Base-by-base conservation (phyloP, 2,329 filamentous ascomycete genomes). In the Fusarium protoensiforme region DNA sequence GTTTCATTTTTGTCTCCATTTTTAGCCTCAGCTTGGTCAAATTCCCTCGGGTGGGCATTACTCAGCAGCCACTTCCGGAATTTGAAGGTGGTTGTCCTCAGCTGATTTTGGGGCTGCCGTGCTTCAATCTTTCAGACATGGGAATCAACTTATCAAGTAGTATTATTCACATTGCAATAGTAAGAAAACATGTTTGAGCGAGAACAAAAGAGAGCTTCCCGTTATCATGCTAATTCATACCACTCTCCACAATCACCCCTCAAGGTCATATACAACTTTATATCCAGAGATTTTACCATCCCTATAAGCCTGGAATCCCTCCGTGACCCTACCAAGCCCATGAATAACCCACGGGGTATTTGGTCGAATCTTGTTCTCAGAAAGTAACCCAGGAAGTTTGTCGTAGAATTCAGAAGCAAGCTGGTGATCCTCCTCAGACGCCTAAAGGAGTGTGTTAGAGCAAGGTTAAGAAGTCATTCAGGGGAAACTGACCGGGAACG, bases 271-370 rank as follows among this genome's bases (percentile, higher is more conserved):
- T 5, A 60, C 38, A 7, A 60, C 36, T n/a, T 60, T 60, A 5
- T 61, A 65, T 20, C 31, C 35, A 7, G 63, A 65, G 7, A 65
- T 54, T 10, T 54, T 65, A 5, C 63, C 63, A 8, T 65, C 63
- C 7, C 63, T 36, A 18, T 53, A 65, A 1, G 31, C 63, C 22
- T 65, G 63, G 5, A 65, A 65, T 1, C 57, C 57, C 7, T 46
- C 27, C 6, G 58, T 2, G 7, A 65, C 11, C 2, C 35, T 35
- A 6, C 31, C 2, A 1, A 61, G 8, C 0, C 57, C 63, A 10
- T 35, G 13, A 35, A 29, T 14, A 54, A 16, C 36, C 41, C 31
- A 54, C 29, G 16, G 35, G 7, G 24, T 39, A 33, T 54, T 61
- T 1, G 63, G 63, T 3, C 22, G 10, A 9, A 65, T 54, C 29